Conservation (phyloP, 2,329 filamentous ascomycete genomes). For the Apiospora hydei region DNA sequence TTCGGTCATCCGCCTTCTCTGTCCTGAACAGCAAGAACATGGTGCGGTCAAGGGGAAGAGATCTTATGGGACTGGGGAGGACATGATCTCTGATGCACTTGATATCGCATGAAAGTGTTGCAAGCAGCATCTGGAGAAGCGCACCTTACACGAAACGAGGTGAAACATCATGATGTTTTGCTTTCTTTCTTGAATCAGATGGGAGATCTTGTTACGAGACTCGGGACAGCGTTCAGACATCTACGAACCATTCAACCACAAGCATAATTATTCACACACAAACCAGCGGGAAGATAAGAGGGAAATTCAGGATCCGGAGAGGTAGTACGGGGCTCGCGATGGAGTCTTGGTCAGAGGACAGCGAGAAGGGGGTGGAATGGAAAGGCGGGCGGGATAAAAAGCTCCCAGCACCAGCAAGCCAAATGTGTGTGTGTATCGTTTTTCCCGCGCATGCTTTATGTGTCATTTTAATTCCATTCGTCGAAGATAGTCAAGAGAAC, state of each 20-base stretch:
- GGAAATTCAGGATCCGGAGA: not conserved
- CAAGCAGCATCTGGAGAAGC: not conserved
- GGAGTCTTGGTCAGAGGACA: not conserved
- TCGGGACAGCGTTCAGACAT: not conserved
- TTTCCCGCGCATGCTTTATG: slow-evolving; percentile 6
- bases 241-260: not conserved
- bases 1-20: not conserved
- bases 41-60: not conserved
- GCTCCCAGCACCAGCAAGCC: no score
- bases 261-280: not conserved
- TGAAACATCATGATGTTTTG: not conserved
- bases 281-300: not conserved
- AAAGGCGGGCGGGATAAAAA: not conserved
- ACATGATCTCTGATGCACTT: not conserved
- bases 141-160: not conserved
- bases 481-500: slow-evolving; percentile 6
- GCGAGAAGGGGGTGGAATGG: not conserved
- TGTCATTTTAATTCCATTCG: slow-evolving; percentile 18
- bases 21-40: not conserved
- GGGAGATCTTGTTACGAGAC: not conserved
- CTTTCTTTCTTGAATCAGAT: not conserved
- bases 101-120: not conserved
- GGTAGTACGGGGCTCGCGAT: not conserved
- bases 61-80: not conserved
- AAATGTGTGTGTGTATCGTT: not conserved